A percentile compares a stretch with the other conserved stretches of the same genome.
phyloP scores from a whole-genome alignment of 495 filamentous ascomycete genomes.

The Lasiosphaeria miniovina region DNA sequence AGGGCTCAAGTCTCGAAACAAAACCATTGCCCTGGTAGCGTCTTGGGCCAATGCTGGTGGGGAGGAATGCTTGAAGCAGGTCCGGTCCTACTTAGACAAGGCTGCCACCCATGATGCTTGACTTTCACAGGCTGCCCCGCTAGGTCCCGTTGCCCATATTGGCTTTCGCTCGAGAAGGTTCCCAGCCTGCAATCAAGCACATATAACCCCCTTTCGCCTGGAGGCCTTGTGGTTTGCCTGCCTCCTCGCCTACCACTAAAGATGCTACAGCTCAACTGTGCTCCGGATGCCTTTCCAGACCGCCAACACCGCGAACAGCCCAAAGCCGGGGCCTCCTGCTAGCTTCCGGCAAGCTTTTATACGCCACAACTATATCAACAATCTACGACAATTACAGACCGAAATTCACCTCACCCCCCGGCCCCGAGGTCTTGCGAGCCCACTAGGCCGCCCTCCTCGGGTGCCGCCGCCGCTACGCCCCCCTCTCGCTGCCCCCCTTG shows the following conservation, averaged over 20 bases:
- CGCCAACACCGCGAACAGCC: too few relatives aligned
- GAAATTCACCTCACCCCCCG: conserved; percentile 34
- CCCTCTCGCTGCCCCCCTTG: conserved; percentile 41
- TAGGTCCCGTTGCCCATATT: too few relatives aligned
- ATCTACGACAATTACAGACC: background rate
- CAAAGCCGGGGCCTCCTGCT: too few relatives aligned
- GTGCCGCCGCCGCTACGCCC: conserved; percentile 27
- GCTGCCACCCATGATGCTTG: conserved; percentile 16
- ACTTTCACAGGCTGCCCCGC: background rate
- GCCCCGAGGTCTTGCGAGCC: conserved; percentile 42
- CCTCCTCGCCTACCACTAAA: too few relatives aligned
- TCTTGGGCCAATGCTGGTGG: conserved; percentile 24
- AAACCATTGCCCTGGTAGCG: conserved; percentile 44
- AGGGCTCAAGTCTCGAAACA: conserved; percentile 59
- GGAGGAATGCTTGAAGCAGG: conserved; percentile 26
- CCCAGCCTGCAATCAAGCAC: too few relatives aligned
- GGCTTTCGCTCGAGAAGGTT: too few relatives aligned
- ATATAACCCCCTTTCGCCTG: too few relatives aligned
- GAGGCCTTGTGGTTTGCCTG: too few relatives aligned
- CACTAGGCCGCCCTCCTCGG: conserved; percentile 42
- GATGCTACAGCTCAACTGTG: too few relatives aligned
- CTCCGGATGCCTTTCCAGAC: too few relatives aligned
- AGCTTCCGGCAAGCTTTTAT: too few relatives aligned
- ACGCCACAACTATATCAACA: background rate
- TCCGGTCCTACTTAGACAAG: conserved; percentile 20